Base-by-base conservation (phyloP, 2,329 filamentous ascomycete genomes). In the Alternaria postmessia region DNA sequence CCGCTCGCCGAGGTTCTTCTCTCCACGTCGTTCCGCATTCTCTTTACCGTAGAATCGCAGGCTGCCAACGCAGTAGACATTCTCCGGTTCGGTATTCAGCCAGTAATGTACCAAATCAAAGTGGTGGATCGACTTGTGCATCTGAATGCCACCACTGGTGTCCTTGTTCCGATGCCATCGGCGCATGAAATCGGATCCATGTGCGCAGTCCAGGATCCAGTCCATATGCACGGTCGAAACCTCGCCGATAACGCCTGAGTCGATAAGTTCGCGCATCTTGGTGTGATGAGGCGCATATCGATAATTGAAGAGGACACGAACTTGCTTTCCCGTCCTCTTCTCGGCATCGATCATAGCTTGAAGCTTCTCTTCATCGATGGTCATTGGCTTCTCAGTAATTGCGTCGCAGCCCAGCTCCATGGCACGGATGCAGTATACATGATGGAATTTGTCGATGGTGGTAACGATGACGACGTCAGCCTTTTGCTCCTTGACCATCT, bases 301-400 rank as follows among this genome's bases (percentile, higher is more conserved):
- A 75, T 89, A 89, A 75, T 89, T 89, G 80, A 89, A 89, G 0
- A 84, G 85, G 0, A 88, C 86, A 16, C 87, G 82, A 3, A 88
- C 80, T 36, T 81, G 79, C 12, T 76, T 74, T 4, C 80, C 79
- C 0, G 84, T 86, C n/a, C 81, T 77, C 51, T 84, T 80, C 18
- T 86, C 85, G 11, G 85, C 83, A 63, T 82, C 80, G 63, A 88
- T 81, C 61, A 89, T 88, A 49, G 81, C 79, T 7, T 75, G 79
- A 72, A 85, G 87, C 3, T 85, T 82, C 2, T 82, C 79, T 0
- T 81, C 84, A 67, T 89, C 86, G 64, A 88, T 85, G 0, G 87
- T 89, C 87, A 89, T 88, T 2, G 87, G 87, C 72, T 89, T 89
- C 69, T 89, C 87, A 0, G 85, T 88, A n/a, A 89, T 80, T 0